phyloP scores from a whole-genome alignment of 148 eudicot species.

The Rhododendron griersonianum region DNA sequence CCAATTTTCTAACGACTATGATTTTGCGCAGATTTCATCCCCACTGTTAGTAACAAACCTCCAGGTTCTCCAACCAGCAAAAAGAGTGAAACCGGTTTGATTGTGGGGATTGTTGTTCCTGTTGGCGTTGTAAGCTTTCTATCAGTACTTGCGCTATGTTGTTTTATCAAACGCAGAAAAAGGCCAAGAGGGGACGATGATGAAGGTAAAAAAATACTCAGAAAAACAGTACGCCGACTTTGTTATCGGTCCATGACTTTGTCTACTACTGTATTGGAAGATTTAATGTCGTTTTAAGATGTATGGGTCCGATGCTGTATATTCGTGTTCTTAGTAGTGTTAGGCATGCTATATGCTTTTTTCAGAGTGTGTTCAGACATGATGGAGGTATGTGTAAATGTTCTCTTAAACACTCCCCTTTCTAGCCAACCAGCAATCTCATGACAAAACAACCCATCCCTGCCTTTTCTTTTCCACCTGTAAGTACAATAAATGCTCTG shows the following conservation, averaged over 20 bases:
- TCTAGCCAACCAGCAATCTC: not conserved
- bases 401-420: not conserved
- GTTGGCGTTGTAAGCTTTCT: constrained; percentile 40
- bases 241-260: constrained; percentile 5
- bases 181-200: constrained; percentile 29
- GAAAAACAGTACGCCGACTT: not conserved
- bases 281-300: not conserved
- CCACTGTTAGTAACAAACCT: too few relatives aligned
- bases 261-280: not conserved
- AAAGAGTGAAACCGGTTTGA: too few relatives aligned
- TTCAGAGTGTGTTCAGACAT: not conserved
- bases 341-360: not conserved
- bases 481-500: not conserved
- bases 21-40: too few relatives aligned
- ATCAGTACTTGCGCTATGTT: constrained; percentile 29
- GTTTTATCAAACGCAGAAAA: constrained; percentile 40
- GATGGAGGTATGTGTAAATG: not conserved
- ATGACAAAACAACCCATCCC: not conserved
- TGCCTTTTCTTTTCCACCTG: not conserved
- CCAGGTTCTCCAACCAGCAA: too few relatives aligned
- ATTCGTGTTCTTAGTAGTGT: not conserved
- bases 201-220: constrained; percentile 42
- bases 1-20: too few relatives aligned
- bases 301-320: not conserved
- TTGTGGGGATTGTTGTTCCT: constrained; percentile 15